Evolutionary conservation across 306 rosid genomes (phyloP).

Genomic region (Oemleria cerasiformis): DNA sequence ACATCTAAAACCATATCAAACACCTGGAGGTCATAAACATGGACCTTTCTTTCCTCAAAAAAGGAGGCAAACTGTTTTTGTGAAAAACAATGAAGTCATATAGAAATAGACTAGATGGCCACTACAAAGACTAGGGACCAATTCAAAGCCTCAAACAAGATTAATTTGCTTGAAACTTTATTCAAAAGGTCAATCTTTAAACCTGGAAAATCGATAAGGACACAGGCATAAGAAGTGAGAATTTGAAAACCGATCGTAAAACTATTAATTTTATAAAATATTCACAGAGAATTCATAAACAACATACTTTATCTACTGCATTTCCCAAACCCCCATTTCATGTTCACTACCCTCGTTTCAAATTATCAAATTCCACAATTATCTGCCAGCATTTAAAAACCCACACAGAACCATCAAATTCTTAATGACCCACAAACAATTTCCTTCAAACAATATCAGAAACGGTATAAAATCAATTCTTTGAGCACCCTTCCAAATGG

Average conservation of each 20-base stretch:
- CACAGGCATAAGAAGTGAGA: not conserved
- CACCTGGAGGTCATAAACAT: not conserved
- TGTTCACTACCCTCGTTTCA: not conserved
- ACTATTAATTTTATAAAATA: not conserved
- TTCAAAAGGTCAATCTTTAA: not conserved
- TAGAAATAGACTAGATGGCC: not conserved
- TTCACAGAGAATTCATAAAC: not conserved
- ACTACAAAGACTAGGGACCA: not conserved
- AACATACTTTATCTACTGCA: not conserved
- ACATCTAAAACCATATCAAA: not conserved
- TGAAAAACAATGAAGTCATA: no score
- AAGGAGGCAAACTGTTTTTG: no score
- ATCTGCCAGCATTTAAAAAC: not conserved
- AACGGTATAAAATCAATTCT: not conserved
- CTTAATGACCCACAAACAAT: not conserved
- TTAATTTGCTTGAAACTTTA: not conserved
- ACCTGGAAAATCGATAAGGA: not conserved
- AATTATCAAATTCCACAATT: not conserved
- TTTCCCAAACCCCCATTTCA: not conserved
- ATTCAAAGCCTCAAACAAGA: not conserved
- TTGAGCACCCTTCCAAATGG: slow-evolving; percentile 4
- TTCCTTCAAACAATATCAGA: not conserved
- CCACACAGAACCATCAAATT: not conserved
- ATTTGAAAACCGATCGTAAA: not conserved
- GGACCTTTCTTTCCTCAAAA: no score